Evolutionary conservation across 148 eudicot species (phyloP), one percentile per base, ranked within the genome.

Genomic region (Nyssa sinensis): DNA sequence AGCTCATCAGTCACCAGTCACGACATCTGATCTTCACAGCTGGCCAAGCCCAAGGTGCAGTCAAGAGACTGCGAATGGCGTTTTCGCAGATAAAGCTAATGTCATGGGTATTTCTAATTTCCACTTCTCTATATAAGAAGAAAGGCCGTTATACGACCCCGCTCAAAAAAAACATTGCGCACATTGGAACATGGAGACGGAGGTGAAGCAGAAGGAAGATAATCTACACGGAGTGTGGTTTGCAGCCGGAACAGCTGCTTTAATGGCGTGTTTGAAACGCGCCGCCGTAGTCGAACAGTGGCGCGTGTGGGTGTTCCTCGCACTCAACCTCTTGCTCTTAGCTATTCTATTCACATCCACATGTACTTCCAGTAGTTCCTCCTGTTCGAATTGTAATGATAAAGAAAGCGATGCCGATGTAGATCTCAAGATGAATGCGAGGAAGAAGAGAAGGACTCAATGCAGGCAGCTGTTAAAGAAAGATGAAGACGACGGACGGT

Each of bases 291-390:
- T 83, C 57, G 85, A 83, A 77, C 87, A 83, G 53, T 88, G 91
- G 87, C 83, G 91, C 1, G 69, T 81, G 64, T 79, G 81, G 81
- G 85, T 80, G 1, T 88, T 90, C 53, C 74, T 88, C 17, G 83
- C 84, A 13, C 77, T 88, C 5, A 90, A 90, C 67, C 84, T 90
- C 67, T 62, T 90, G 62, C 80, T 90, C 63, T 75, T 88, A 17
- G 86, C 87, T 35, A 81, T 88, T 49, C 80, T 90, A 30, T 88
- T 84, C 76, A 82, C 83, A 19, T 84, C 86, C 32, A 62, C 57
- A 12, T 34, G 39, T 17, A 16, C 69, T 19, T 21, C 58, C 0
- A 11, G 9, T n/a, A n/a, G n/a, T n/a, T n/a, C n/a, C n/a, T n/a
- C n/a, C n/a, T n/a, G n/a, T n/a, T n/a, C n/a, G n/a, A n/a, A n/a